phyloP scores from a whole-genome alignment of 2,329 filamentous ascomycete genomes.

The Scytalidium sp. region DNA sequence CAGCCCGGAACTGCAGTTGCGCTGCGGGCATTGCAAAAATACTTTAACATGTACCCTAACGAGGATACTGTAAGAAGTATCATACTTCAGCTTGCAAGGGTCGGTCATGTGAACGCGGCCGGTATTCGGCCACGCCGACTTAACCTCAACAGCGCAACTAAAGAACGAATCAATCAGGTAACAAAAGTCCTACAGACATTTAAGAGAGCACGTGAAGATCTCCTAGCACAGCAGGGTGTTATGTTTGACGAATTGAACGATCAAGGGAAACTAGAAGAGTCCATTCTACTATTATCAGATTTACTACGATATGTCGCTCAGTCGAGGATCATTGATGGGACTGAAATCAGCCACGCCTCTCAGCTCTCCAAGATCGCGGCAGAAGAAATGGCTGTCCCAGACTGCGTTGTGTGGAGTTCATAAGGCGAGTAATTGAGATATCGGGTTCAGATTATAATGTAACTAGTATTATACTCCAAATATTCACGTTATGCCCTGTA shows the following conservation, averaged over 20 bases:
- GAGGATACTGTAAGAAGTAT: slow-evolving; percentile 43
- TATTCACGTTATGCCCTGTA: slow-evolving; percentile 8
- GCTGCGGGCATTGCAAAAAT: slow-evolving; percentile 38
- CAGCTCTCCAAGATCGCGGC: slow-evolving; percentile 11
- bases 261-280: slow-evolving; percentile 25
- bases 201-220: slow-evolving; percentile 25
- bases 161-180: slow-evolving; percentile 41
- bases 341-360: slow-evolving; percentile 1
- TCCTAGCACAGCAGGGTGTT: slow-evolving; percentile 21
- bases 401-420: slow-evolving; percentile 14
- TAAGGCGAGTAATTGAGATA: slow-evolving; percentile 2
- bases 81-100: slow-evolving; percentile 44
- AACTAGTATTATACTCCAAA: background rate
- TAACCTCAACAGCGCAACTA: slow-evolving; percentile 36
- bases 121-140: slow-evolving; percentile 30
- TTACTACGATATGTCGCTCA: slow-evolving; percentile 22
- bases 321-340: slow-evolving; percentile 8
- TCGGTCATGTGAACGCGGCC: slow-evolving; percentile 27
- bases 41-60: slow-evolving; percentile 42
- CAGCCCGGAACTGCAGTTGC: slow-evolving; percentile 46
- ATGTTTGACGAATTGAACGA: slow-evolving; percentile 21
- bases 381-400: slow-evolving; percentile 21
- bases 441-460: slow-evolving; percentile 2
- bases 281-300: slow-evolving; percentile 22
- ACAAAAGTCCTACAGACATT: slow-evolving; percentile 40